Conservation (phyloP, 2,329 filamentous ascomycete species). For the Cytospora mali region DNA sequence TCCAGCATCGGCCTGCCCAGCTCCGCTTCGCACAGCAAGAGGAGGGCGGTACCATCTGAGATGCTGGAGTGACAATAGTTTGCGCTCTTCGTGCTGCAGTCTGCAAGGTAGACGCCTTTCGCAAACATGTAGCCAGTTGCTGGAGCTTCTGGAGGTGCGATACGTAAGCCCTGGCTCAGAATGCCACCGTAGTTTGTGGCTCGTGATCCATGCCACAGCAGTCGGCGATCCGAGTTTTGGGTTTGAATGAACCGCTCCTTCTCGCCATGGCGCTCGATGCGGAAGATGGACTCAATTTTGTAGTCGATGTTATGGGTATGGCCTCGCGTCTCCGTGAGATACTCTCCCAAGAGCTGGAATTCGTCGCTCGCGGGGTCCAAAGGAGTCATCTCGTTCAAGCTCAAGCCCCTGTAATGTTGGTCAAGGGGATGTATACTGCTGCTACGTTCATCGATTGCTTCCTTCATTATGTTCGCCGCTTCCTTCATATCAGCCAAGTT, state of each 20-base stretch:
- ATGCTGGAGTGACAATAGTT: constrained; percentile 68
- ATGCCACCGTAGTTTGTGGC: constrained; percentile 87
- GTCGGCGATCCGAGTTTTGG: constrained; percentile 64
- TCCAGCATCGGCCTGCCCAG: constrained; percentile 75
- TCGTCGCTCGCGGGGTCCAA: constrained; percentile 63
- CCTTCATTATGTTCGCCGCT: constrained; percentile 75
- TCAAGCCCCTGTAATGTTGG: constrained; percentile 70
- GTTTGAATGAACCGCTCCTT: constrained; percentile 66
- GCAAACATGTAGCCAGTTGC: constrained; percentile 85
- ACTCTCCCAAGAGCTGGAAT: constrained; percentile 65
- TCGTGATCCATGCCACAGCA: constrained; percentile 87
- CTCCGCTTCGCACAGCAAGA: constrained; percentile 84
- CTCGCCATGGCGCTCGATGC: constrained; percentile 77
- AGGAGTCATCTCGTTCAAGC: constrained; percentile 75
- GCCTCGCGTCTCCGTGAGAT: constrained; percentile 69
- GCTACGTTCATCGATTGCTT: constrained; percentile 52
- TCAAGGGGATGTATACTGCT: constrained; percentile 67
- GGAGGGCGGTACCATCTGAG: constrained; percentile 70
- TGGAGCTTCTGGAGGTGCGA: constrained; percentile 82
- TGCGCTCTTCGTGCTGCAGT: constrained; percentile 80
- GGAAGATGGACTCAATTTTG: constrained; percentile 74
- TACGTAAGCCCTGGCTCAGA: constrained; percentile 83
- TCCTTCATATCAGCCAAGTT: constrained; percentile 85
- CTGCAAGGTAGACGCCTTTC: constrained; percentile 86
- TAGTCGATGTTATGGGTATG: constrained; percentile 65